Conservation (phyloP, 1,139 yeast species). For the Nematodospora anomalae region DNA sequence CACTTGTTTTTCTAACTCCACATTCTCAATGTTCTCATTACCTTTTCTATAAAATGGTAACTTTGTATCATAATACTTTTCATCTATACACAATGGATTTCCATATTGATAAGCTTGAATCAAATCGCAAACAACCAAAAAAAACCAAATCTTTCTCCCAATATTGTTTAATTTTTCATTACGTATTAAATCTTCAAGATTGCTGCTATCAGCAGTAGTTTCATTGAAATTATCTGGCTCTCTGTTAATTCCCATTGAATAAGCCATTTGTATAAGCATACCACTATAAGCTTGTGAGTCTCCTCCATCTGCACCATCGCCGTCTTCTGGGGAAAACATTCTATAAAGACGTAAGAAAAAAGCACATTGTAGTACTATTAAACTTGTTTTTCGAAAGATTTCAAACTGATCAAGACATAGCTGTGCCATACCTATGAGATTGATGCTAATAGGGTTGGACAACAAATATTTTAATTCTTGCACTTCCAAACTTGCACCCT, state of each 20-base stretch:
- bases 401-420: slow-evolving; percentile 55
- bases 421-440: slow-evolving; percentile 50
- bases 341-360: slow-evolving; percentile 40
- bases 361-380: slow-evolving; percentile 52
- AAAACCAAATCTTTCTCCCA: slow-evolving; percentile 57
- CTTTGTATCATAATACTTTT: slow-evolving; percentile 27
- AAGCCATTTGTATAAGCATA: slow-evolving; percentile 43
- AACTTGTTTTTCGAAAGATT: slow-evolving; percentile 44
- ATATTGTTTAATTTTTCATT: slow-evolving; percentile 35
- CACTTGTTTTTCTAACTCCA: slow-evolving; percentile 29
- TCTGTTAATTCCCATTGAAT: slow-evolving; percentile 46
- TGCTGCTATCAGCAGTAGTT: no score
- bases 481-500: slow-evolving; percentile 20
- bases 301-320: slow-evolving; percentile 47
- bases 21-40: slow-evolving; percentile 32
- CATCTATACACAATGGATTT: slow-evolving; percentile 24
- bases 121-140: slow-evolving; percentile 32
- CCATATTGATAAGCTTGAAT: slow-evolving; percentile 33
- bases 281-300: slow-evolving; percentile 43
- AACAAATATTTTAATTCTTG: slow-evolving; percentile 43
- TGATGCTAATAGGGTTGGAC: slow-evolving; percentile 47
- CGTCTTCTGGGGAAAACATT: slow-evolving; percentile 51
- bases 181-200: slow-evolving; percentile 16
- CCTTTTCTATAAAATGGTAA: slow-evolving; percentile 27
- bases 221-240: slow-evolving; percentile 28